Base-by-base conservation (phyloP, 2,329 filamentous ascomycete species). In the Epichloe scottii region DNA sequence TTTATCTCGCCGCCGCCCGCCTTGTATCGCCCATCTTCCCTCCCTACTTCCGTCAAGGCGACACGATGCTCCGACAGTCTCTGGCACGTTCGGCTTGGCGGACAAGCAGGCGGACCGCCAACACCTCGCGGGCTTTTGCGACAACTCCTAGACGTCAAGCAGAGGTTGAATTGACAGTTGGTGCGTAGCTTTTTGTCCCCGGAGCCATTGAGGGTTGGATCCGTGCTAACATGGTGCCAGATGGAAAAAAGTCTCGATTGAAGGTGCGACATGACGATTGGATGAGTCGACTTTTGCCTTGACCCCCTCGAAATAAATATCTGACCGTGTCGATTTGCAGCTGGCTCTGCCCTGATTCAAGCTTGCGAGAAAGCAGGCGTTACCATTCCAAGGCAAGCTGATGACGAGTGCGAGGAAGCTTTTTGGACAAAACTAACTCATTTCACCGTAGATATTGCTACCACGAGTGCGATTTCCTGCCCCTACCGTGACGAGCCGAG, bases 171-270 rank as follows among this genome's bases (percentile, higher is more conserved):
- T 82, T 98, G 71, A 98, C 91, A 66, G 82, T 96, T 77, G 89
- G 88, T 94, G 63, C 66, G 66, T 61, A 59, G 46, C 45, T 43
- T 46, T 57, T 53, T 58, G 55, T 55, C 48, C 53, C 45, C 49
- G 46, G 46, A 57, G 57, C 66, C 61, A 65, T 67, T 67, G 65
- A 56, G 47, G 30, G 51, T 34, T 40, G 43, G 46, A 54, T 40
- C 33, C 38, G 54, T 55, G 61, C 66, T 71, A 62, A 71, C 64
- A 43, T 39, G 39, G 52, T 44, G 59, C 43, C 66, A 90, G 91
- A 98, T 81, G 93, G 91, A 67, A 95, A 95, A 78, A 95, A 96
- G 85, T 98, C 51, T 95, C 89, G 56, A 89, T 98, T 69, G 89
- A 96, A 87, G 89, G 89, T 95, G 84, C 60, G 63, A 40, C n/a